Conservation (phyloP, 116 monocot genomes). For the Zostera marina region DNA sequence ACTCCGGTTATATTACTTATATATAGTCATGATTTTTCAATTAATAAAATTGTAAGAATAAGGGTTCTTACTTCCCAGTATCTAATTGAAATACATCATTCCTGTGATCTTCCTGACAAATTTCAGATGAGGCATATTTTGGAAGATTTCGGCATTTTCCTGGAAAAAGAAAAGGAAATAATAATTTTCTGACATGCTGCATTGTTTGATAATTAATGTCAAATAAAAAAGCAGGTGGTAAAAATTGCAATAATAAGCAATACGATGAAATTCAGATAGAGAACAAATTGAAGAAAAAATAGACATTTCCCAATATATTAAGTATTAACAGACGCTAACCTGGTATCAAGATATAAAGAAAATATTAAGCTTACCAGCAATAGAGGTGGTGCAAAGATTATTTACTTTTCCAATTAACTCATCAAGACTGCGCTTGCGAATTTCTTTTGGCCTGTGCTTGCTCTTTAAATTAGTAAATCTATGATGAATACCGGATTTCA, state of each 20-base stretch:
- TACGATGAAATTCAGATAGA: not conserved
- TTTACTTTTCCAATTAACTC: slow-evolving; percentile 18
- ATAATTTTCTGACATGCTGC: not conserved
- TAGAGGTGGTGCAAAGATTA: not conserved
- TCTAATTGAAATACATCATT: slow-evolving; percentile 8
- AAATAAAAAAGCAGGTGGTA: not conserved
- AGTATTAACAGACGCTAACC: no score
- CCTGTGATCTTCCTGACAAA: slow-evolving; percentile 1
- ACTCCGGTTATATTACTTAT: not conserved
- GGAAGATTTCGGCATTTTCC: not conserved
- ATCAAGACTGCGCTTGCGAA: slow-evolving; percentile 22
- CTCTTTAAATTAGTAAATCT: slow-evolving; percentile 4
- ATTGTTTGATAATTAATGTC: not conserved
- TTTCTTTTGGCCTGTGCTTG: slow-evolving; percentile 16
- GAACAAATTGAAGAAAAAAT: not conserved
- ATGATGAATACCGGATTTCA: slow-evolving; percentile 6
- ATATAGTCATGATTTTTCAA: not conserved
- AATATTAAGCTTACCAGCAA: slow-evolving; percentile 1
- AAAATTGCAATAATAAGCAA: not conserved
- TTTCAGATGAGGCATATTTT: not conserved
- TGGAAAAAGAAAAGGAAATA: not conserved
- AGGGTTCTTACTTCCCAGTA: slow-evolving; percentile 26
- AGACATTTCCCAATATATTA: not conserved
- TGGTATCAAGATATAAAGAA: not conserved
- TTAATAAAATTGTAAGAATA: not conserved